Evolutionary conservation across 2,329 filamentous ascomycete species (phyloP).

Genomic region (Hymenoscyphus scutula): DNA sequence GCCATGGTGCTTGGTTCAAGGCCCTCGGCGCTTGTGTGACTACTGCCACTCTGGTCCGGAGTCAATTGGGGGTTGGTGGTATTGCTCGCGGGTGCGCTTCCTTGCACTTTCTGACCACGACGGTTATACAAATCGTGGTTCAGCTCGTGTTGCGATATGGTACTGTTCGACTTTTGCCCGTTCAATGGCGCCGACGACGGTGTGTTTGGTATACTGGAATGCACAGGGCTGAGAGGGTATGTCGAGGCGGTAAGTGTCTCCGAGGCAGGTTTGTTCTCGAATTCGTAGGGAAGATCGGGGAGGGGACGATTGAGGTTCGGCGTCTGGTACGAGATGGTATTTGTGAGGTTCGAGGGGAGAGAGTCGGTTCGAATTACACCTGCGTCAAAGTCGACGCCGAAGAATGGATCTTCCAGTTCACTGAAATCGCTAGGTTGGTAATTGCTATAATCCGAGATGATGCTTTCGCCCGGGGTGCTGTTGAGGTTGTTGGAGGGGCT

Average conservation of each 20-base stretch:
- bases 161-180: slow-evolving; percentile 22
- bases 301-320: slow-evolving; percentile 21
- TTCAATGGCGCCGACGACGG: slow-evolving; percentile 27
- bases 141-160: slow-evolving; percentile 28
- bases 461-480: slow-evolving; percentile 31
- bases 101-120: slow-evolving; percentile 20
- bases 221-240: slow-evolving; percentile 33
- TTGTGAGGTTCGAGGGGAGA: slow-evolving; percentile 17
- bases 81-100: slow-evolving; percentile 17
- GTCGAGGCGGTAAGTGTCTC: slow-evolving; percentile 23
- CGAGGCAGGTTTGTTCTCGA: slow-evolving; percentile 18
- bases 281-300: slow-evolving; percentile 20
- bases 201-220: slow-evolving; percentile 31
- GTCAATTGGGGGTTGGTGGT: slow-evolving; percentile 30
- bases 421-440: slow-evolving; percentile 33
- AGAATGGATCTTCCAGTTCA: slow-evolving; percentile 35
- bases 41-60: slow-evolving; percentile 36
- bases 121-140: slow-evolving; percentile 23
- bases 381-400: slow-evolving; percentile 37
- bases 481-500: slow-evolving; percentile 32
- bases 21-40: slow-evolving; percentile 34
- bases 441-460: slow-evolving; percentile 32
- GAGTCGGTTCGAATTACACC: slow-evolving; percentile 31
- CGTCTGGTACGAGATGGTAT: slow-evolving; percentile 19
- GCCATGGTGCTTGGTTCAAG: slow-evolving; percentile 29